Evolutionary conservation across 441 rosid genomes (phyloP), one percentile per base, ranked within the genome.

Genomic region (Melastoma candidum): DNA sequence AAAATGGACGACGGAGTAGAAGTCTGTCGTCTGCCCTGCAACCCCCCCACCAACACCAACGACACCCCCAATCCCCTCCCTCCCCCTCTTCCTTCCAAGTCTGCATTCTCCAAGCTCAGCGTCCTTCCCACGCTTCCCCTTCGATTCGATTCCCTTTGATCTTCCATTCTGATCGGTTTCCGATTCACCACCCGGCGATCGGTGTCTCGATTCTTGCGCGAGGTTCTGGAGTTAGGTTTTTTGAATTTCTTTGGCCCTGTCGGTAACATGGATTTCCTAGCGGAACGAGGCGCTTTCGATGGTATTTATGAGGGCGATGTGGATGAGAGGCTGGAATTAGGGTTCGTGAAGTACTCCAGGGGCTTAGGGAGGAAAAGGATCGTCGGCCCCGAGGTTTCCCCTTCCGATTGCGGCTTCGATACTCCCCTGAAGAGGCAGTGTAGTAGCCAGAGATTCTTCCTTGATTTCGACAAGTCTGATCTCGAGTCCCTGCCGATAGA

Each of bases 311-410:
- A 29, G 52, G 44, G 27, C 44, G 72, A 49, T 1, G 62, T 11
- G n/a, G 79, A 60, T 44, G 75, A 74, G 8, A 70, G 53, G 44
- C 51, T 47, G 36, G 79, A 65, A 26, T 58, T 78, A 9, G 85
- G 78, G 53, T 63, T 70, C 24, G 85, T 81, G 61, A 80, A 60
- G 48, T 73, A 65, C 61, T 71, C 77, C 1, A 62, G 77, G 25
- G 81, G 79, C 0, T 66, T 83, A n/a, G 90, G 95, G 47, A 83
- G 90, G 69, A 90, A 87, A 58, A 75, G 93, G 76, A 67, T 90
- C 71, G 56, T 74, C 46, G 53, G 29, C 27, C 56, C 11, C 4
- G 74, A 71, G 58, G 69, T n/a, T 4, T 64, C 55, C 13, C 6
- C 11, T 49, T 48, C 12, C 11, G 65, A 69, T 13, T 39, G 54